These are phyloP conservation scores for Trichoderma breve DNA, from an alignment of 2,329 filamentous ascomycete genomes.

Conservation along the genomic window DNA sequence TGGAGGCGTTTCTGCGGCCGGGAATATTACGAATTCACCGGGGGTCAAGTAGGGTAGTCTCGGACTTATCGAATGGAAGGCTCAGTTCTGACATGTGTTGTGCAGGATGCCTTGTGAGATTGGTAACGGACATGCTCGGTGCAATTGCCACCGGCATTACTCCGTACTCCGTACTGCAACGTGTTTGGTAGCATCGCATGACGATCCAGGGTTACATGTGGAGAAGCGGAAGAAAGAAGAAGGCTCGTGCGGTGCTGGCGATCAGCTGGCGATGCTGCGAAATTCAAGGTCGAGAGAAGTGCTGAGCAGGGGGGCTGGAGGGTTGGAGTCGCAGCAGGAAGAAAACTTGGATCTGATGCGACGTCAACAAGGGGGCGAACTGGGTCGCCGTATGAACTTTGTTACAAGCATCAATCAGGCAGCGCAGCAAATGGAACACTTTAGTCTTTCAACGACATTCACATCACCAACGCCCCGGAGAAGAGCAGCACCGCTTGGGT, in stretches of 20 bases:
- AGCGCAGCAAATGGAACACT: neutral
- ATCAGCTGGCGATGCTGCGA: neutral
- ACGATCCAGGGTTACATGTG: constrained; percentile 16
- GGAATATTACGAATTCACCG: neutral
- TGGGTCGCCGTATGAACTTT: neutral
- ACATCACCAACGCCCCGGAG: neutral
- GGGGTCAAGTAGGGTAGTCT: neutral
- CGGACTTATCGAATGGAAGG: neutral
- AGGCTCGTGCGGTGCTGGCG: neutral
- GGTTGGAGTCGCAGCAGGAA: neutral
- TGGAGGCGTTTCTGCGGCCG: neutral
- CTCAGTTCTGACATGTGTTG: neutral
- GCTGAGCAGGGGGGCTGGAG: neutral
- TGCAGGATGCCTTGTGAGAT: neutral
- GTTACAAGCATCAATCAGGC: neutral
- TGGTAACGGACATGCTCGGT: neutral
- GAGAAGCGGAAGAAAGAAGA: neutral
- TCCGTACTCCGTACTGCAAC: constrained; percentile 13
- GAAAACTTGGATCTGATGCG: neutral
- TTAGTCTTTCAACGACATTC: neutral
- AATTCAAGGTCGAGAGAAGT: neutral
- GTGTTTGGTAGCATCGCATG: constrained; percentile 1
- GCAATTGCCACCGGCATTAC: neutral
- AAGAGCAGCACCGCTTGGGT: neutral
- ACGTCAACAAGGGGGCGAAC: neutral